Evolutionary conservation across 1,139 yeast species (phyloP).

Genomic region (Meyerozyma smithsonii): DNA sequence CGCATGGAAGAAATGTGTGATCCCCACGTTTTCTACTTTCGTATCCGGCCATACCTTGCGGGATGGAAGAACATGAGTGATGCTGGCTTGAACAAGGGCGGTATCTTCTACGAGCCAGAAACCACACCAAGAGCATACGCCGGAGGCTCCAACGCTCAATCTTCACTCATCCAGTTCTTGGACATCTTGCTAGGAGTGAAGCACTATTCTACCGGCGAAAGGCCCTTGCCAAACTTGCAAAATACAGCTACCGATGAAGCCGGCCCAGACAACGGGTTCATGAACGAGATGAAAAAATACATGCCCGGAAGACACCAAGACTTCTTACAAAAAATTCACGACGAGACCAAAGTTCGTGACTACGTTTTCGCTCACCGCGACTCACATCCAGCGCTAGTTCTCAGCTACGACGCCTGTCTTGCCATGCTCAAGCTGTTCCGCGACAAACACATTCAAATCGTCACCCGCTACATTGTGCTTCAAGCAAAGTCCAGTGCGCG

Average conservation of each 20-base stretch:
- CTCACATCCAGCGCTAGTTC: slow-evolving; percentile 49
- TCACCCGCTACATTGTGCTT: slow-evolving; percentile 75
- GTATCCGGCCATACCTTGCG: slow-evolving; percentile 84
- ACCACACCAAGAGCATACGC: slow-evolving; percentile 54
- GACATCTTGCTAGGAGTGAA: slow-evolving; percentile 73
- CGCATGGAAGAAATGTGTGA: slow-evolving; percentile 93
- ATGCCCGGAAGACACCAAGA: slow-evolving; percentile 87
- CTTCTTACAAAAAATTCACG: slow-evolving; percentile 57
- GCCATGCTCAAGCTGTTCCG: slow-evolving; percentile 87
- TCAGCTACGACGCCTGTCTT: slow-evolving; percentile 83
- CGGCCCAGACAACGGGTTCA: slow-evolving; percentile 47
- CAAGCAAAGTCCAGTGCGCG: slow-evolving; percentile 59
- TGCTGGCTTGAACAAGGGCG: slow-evolving; percentile 72
- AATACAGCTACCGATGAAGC: slow-evolving; percentile 4
- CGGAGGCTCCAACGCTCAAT: slow-evolving; percentile 95
- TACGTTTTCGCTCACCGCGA: slow-evolving; percentile 46
- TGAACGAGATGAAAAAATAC: slow-evolving; percentile 78
- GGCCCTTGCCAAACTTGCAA: slow-evolving; percentile 32
- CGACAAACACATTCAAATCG: slow-evolving; percentile 90
- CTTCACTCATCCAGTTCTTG: slow-evolving; percentile 80
- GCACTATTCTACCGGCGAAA: slow-evolving; percentile 73
- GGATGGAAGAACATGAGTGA: slow-evolving; percentile 94
- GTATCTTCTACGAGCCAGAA: slow-evolving; percentile 74
- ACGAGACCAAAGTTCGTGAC: slow-evolving; percentile 56
- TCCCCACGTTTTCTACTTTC: slow-evolving; percentile 83